Evolutionary conservation across 2,329 filamentous ascomycete genomes (phyloP).

Genomic region (Diaporthe sp.): DNA sequence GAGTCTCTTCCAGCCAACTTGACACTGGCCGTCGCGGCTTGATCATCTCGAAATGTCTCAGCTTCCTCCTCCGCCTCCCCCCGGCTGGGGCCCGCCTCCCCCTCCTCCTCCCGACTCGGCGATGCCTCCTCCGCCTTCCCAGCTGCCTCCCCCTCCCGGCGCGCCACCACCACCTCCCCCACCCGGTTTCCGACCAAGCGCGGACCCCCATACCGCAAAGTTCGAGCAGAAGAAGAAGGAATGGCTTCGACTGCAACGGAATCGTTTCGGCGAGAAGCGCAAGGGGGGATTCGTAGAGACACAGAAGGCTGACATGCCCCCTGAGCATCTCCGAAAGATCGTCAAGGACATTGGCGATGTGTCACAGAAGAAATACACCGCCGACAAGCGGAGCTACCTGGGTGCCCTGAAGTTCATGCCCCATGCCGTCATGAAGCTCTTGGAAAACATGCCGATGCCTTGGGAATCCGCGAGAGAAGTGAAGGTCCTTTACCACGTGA

Average conservation of each 20-base stretch:
- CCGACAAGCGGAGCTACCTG: slow-evolving; percentile 97
- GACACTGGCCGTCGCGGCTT: slow-evolving; percentile 14
- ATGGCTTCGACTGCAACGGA: slow-evolving; percentile 93
- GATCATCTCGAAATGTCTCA: slow-evolving; percentile 60
- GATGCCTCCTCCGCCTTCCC: slow-evolving; percentile 67
- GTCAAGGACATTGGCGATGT: slow-evolving; percentile 99
- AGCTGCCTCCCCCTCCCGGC: slow-evolving; percentile 70
- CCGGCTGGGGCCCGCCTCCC: slow-evolving; percentile 66
- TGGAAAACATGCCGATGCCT: slow-evolving; percentile 99
- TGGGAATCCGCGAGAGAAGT: slow-evolving; percentile 98
- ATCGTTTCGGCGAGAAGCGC: slow-evolving; percentile 95
- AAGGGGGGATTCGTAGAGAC: slow-evolving; percentile 97
- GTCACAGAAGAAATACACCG: slow-evolving; percentile 99
- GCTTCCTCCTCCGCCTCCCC: slow-evolving; percentile 68
- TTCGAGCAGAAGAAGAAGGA: slow-evolving; percentile 99
- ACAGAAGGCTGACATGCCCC: slow-evolving; percentile 98
- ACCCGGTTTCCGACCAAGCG: slow-evolving; percentile 84
- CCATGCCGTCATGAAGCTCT: slow-evolving; percentile 93
- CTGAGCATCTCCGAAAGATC: slow-evolving; percentile 97
- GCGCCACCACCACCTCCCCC: slow-evolving; percentile 79
- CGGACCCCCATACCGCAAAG: slow-evolving; percentile 89
- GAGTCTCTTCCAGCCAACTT: slow-evolving; percentile 33
- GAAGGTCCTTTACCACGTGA: slow-evolving; percentile 98
- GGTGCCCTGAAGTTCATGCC: slow-evolving; percentile 99
- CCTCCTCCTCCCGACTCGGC: slow-evolving; percentile 67